Base-by-base conservation (phyloP, 345 rosid genomes). In the Dipteronia sinensis region DNA sequence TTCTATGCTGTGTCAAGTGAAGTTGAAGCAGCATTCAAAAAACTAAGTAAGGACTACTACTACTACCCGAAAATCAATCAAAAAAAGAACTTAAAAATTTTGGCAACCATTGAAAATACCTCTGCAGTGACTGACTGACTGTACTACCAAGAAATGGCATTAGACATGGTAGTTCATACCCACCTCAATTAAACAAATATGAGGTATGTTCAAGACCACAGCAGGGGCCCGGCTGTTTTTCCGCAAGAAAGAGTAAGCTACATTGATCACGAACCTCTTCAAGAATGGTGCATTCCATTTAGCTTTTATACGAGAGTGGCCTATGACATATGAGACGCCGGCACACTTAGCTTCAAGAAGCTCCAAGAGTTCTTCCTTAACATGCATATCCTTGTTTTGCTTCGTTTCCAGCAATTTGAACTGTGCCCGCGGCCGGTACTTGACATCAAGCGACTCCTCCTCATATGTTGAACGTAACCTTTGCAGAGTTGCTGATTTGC, bases 111-210 rank as follows among this genome's bases (percentile, higher is more conserved):
- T 27, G 68, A 42, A 67, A 31, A 46, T 10, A 31, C 6, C 7
- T 69, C 38, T 34, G 3, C 23, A 23, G 47, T 51, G 49, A 47
- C 10, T 40, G 38, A 0, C 25, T 8, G 38, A 34, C 38, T 34
- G 38, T 27, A 63, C 17, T 17, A 62, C 20, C 69, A 17, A 17
- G 55, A 17, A n/a, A 74, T 46, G 44, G 62, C 47, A 25, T 77
- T 82, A 94, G 76, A 96, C 70, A 76, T 76, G 77, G 83, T 94
- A 96, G 88, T 91, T 96, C 92, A 92, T 87, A n/a, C 99, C 99
- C 61, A 95, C 98, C 86, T 92, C 89, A 67, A 95, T 93, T 75
- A 93, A 80, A 77, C 97, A 93, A 61, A 90, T 90, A 49, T 86
- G 97, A 75, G 99, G 99, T 77, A 95, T 91, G 84, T 87, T 89